Conservation (phyloP, 805 yeast species). For the Clavispora carvajalis region DNA sequence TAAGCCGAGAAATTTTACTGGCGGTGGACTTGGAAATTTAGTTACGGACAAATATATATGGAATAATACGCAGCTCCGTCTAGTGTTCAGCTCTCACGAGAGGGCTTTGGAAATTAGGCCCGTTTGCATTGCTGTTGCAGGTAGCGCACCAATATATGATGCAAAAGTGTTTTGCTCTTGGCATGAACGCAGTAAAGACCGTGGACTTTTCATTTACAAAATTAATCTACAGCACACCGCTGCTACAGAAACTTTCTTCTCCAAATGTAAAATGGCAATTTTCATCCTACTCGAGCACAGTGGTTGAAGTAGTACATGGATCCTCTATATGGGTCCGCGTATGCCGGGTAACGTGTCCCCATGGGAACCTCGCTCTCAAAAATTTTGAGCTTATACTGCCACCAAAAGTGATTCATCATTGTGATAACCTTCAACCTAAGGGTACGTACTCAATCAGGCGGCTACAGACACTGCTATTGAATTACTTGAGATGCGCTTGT, state of each 20-base stretch:
- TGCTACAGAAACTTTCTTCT: too few relatives aligned
- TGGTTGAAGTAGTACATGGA: not conserved
- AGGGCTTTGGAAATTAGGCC: too few relatives aligned
- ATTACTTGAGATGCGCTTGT: not conserved
- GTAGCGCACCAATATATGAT: too few relatives aligned
- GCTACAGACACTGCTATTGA: not conserved
- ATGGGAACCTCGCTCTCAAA: conserved; percentile 2
- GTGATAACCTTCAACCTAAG: not conserved
- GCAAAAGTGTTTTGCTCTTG: too few relatives aligned
- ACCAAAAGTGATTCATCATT: not conserved
- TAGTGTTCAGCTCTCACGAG: too few relatives aligned
- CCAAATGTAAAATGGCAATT: too few relatives aligned
- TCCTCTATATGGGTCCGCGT: not conserved
- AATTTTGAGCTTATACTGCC: not conserved
- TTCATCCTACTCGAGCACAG: not conserved
- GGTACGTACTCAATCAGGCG: not conserved
- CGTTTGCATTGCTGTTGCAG: too few relatives aligned
- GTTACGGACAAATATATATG: not conserved
- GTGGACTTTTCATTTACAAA: too few relatives aligned
- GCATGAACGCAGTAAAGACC: too few relatives aligned
- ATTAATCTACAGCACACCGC: too few relatives aligned
- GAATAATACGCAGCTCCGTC: not conserved
- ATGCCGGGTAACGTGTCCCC: conserved; percentile 3
- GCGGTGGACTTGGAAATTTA: conserved; percentile 8
- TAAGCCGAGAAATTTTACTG: conserved; percentile 13